Base-by-base conservation (phyloP, 805 yeast species). In the Candida arabinofermentans region DNA sequence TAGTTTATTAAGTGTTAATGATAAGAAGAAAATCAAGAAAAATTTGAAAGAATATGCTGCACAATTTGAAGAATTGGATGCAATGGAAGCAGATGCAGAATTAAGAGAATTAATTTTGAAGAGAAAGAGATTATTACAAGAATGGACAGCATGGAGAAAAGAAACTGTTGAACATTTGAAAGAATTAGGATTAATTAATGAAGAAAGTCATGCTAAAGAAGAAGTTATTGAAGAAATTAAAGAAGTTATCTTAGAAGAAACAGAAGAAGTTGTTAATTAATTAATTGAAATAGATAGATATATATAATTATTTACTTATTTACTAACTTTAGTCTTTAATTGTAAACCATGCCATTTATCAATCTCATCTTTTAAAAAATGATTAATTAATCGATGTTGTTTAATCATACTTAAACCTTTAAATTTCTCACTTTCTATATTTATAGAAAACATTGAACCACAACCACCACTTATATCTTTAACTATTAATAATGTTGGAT, bases 391-490 rank as follows among this genome's bases (percentile, higher is more conserved):
- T 46, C 96, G 74, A 57, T 93, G 99, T 62, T 93, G 99, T 58
- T 89, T 90, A 50, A 93, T 73, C 81, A 87, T 87, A 1, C 86
- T 69, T 34, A 86, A 58, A 0, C 96, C 96, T 52, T 84, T 79
- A 65, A 93, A 93, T 55, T 77, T 68, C 2, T 70, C 71, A 40
- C 93, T 81, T 35, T 81, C 84, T 14, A 93, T 76, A 44, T 72
- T 67, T 38, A 93, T 91, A 36, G 96, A 88, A 66, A 88, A 93
- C 99, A 93, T 93, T 6, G 97, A 89, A 1, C 99, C 99, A 65
- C 99, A 93, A 1, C 99, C 99, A 16, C 91, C 98, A 22, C 93
- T 82, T 8, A 91, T 80, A 59, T 91, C 98, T 49, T 72, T 70
- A 6, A 91, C 97, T 22, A 72, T 70, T 35, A 90, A 66, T 27